Evolutionary conservation across 2,329 filamentous ascomycete species (phyloP).

Genomic region (Achaetomium macrosporum): DNA sequence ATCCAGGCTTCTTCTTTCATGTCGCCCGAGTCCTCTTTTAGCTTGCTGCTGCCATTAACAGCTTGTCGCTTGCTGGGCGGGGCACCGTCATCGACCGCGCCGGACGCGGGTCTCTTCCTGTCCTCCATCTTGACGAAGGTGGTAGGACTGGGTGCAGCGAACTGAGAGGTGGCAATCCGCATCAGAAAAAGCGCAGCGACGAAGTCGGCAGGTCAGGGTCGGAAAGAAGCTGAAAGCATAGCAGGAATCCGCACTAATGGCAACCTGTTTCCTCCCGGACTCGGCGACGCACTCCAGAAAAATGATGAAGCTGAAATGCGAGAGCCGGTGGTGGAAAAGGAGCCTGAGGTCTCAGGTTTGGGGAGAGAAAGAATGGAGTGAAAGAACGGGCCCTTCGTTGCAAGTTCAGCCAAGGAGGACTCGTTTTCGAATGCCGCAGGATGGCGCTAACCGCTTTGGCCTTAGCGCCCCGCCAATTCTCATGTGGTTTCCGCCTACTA

Average conservation of each 20-base stretch:
- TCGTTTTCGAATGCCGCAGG: conserved; percentile 14
- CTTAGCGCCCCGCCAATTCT: conserved; percentile 1
- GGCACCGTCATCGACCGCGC: conserved; percentile 73
- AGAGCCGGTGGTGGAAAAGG: conserved; percentile 16
- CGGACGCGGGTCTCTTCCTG: conserved; percentile 88
- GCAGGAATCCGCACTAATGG: background rate
- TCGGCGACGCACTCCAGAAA: conserved; percentile 5
- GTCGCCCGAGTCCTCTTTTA: conserved; percentile 50
- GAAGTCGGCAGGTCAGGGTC: conserved; percentile 11
- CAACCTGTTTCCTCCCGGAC: conserved; percentile 3
- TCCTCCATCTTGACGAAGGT: conserved; percentile 96
- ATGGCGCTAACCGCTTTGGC: conserved; percentile 1
- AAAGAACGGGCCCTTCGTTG: conserved; percentile 16
- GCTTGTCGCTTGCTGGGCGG: conserved; percentile 90
- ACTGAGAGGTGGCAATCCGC: conserved; percentile 73
- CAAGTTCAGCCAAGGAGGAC: conserved; percentile 19
- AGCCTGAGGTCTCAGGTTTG: conserved; percentile 22
- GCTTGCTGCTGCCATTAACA: conserved; percentile 66
- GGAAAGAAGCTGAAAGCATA: conserved; percentile 9
- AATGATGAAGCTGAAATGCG: conserved; percentile 10
- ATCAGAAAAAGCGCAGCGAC: conserved; percentile 59
- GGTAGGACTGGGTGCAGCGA: conserved; percentile 68
- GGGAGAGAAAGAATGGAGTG: conserved; percentile 13
- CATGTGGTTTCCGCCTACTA: conserved; percentile 2
- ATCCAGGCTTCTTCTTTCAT: conserved; percentile 57